phyloP scores from a whole-genome alignment of 805 yeast genomes.

The Teunomyces gatunensis region DNA sequence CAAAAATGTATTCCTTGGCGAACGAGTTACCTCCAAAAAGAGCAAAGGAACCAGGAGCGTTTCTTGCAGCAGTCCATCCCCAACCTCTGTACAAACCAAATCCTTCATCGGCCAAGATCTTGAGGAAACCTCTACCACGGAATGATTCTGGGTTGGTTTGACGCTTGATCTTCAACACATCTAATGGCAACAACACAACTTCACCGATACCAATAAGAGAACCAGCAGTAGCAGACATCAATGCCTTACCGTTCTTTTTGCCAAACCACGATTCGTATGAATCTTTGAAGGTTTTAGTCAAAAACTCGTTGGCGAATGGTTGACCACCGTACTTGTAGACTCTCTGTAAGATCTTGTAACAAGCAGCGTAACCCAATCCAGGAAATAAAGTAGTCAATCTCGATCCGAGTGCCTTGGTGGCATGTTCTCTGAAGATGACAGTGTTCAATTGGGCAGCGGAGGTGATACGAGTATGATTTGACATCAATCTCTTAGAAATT shows the following conservation, averaged over 20 bases:
- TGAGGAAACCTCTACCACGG: conserved; percentile 94
- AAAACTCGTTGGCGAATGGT: conserved; percentile 94
- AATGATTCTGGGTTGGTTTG: conserved; percentile 99
- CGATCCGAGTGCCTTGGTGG: conserved; percentile 63
- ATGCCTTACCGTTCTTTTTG: conserved; percentile 94
- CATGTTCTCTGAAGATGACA: conserved; percentile 84
- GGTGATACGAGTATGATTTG: conserved; percentile 69
- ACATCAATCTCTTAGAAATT: conserved; percentile 91
- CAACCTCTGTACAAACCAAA: conserved; percentile 93
- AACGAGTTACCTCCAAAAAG: conserved; percentile 98
- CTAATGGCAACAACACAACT: conserved; percentile 90
- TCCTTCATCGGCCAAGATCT: conserved; percentile 87
- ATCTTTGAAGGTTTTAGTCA: conserved; percentile 68
- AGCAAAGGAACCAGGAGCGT: conserved; percentile 98
- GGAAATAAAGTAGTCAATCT: conserved; percentile 88
- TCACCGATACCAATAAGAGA: conserved; percentile 97
- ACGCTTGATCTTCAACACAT: conserved; percentile 95
- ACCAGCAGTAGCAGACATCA: conserved; percentile 96
- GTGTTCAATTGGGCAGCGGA: conserved; percentile 66
- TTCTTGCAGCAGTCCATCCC: conserved; percentile 99
- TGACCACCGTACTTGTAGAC: conserved; percentile 99
- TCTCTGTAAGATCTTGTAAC: conserved; percentile 93
- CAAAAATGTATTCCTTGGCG: conserved; percentile 93
- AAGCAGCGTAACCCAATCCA: conserved; percentile 97
- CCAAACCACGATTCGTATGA: conserved; percentile 79